These are phyloP conservation scores for Hevea brasiliensis DNA, from an alignment of 345 rosid species.

Conservation along the genomic window DNA sequence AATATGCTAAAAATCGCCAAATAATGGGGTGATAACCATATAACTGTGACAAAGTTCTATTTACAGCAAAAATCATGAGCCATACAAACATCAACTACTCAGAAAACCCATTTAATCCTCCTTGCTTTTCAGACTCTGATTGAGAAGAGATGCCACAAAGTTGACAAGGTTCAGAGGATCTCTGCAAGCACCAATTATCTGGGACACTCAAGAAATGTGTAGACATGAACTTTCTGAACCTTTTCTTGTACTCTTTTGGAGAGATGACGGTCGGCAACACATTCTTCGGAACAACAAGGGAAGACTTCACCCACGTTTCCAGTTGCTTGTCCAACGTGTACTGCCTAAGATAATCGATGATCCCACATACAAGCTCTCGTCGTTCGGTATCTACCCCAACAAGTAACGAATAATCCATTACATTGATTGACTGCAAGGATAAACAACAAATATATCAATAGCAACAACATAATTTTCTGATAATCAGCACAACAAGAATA, in stretches of 20 bases:
- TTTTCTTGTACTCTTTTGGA: slow-evolving; percentile 84
- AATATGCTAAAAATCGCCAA: slow-evolving; percentile 61
- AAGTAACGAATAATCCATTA: slow-evolving; percentile 94
- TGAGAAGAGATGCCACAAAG: slow-evolving; percentile 40
- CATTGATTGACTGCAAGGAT: slow-evolving; percentile 68
- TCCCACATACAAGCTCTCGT: slow-evolving; percentile 88
- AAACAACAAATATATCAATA: slow-evolving; percentile 8
- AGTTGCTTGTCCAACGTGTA: slow-evolving; percentile 97
- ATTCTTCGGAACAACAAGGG: slow-evolving; percentile 82
- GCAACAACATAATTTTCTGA: background rate
- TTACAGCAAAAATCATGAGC: slow-evolving; percentile 25
- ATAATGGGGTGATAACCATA: slow-evolving; percentile 41
- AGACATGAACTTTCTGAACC: slow-evolving; percentile 95
- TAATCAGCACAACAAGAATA: background rate
- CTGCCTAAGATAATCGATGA: slow-evolving; percentile 93
- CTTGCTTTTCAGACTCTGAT: slow-evolving; percentile 13
- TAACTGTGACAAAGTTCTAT: slow-evolving; percentile 27
- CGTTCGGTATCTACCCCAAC: slow-evolving; percentile 76
- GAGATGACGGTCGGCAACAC: slow-evolving; percentile 82
- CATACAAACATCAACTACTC: slow-evolving; percentile 1
- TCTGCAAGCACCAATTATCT: slow-evolving; percentile 72
- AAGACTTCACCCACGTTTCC: slow-evolving; percentile 97
- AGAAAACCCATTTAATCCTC: slow-evolving; percentile 14
- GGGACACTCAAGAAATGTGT: slow-evolving; percentile 84
- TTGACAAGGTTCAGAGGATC: slow-evolving; percentile 36